Conservation (phyloP, 2,329 filamentous ascomycete genomes). For the Cercospora zeina region DNA sequence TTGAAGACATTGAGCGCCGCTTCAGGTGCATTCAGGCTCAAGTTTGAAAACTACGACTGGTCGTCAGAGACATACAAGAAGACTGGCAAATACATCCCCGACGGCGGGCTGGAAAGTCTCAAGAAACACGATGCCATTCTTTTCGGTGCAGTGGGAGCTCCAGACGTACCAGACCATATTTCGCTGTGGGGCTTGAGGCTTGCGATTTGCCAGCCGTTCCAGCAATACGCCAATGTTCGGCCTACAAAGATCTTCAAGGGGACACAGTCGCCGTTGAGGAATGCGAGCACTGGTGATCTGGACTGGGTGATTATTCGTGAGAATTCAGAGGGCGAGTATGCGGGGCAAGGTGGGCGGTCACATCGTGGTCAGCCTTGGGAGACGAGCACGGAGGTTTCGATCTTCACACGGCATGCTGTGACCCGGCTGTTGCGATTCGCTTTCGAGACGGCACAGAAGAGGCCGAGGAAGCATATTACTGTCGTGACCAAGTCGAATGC, state of each 20-base stretch:
- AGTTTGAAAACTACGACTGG: slow-evolving; percentile 67
- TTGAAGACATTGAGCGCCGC: slow-evolving; percentile 55
- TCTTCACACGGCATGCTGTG: slow-evolving; percentile 63
- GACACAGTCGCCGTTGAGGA: slow-evolving; percentile 58
- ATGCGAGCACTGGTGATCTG: slow-evolving; percentile 58
- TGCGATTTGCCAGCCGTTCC: slow-evolving; percentile 57
- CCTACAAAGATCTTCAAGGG: slow-evolving; percentile 63
- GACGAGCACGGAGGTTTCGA: slow-evolving; percentile 61
- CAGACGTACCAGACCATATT: slow-evolving; percentile 53
- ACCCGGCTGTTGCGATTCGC: slow-evolving; percentile 63
- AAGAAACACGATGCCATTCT: slow-evolving; percentile 64
- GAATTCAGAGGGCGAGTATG: slow-evolving; percentile 67
- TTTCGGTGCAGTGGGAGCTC: slow-evolving; percentile 67
- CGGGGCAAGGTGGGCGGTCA: slow-evolving; percentile 63
- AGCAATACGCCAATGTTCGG: slow-evolving; percentile 60
- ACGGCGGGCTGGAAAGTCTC: slow-evolving; percentile 59
- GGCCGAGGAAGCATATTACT: slow-evolving; percentile 60
- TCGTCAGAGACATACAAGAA: slow-evolving; percentile 66
- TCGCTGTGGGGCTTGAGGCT: slow-evolving; percentile 57
- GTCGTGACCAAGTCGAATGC: slow-evolving; percentile 68
- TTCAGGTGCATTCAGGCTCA: slow-evolving; percentile 58
- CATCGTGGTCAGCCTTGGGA: slow-evolving; percentile 62
- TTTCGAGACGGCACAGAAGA: slow-evolving; percentile 59
- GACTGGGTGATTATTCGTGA: slow-evolving; percentile 68
- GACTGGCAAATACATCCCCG: slow-evolving; percentile 65